Evolutionary conservation across 176 grass and related monocot species (phyloP), one percentile per base, ranked within the genome.

Genomic region (Musa beccarii): DNA sequence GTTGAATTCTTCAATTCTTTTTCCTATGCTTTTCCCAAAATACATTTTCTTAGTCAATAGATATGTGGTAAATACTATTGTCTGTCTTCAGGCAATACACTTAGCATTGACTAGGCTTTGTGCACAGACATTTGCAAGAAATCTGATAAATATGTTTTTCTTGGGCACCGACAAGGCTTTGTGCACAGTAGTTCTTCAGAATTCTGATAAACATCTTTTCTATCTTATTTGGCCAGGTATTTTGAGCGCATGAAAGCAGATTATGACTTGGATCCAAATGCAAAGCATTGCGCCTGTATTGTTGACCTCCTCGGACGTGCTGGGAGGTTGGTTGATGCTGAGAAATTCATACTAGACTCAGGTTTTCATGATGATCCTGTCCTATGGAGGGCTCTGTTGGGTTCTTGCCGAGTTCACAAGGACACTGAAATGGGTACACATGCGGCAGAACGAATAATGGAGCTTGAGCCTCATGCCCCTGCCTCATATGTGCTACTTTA

Each of bases 271-370:
- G 69, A 24, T 21, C 88, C 91, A 63, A 88, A 71, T 68, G 55
- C 87, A 73, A 86, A 86, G 76, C 91, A 91, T 80, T 75, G 74
- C 49, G 77, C 91, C 54, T 90, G 85, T 86, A 78, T 95, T 82
- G 91, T 95, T 63, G 85, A 91, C 64, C 88, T 88, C 29, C 81
- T 95, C 75, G 91, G 88, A 16, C 85, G 87, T 54, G 75, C 88
- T 71, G 88, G 88, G 75, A 95, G 86, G 82, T 70, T 91, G 81
- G 86, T 22, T 59, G 85, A 95, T 66, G 87, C 85, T 17, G 91
- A 95, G 70, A 68, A 63, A 16, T 88, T 91, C 64, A 73, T 95
- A 74, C 75, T 43, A 11, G 73, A 88, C 49, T 88, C 83, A 11
- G 15, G 72, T 53, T 95, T 91, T 69, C 61, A 78, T 78, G 69